These are phyloP conservation scores for Tuctoria greenei DNA, from an alignment of 176 grass and related monocot genomes.

Conservation along the genomic window DNA sequence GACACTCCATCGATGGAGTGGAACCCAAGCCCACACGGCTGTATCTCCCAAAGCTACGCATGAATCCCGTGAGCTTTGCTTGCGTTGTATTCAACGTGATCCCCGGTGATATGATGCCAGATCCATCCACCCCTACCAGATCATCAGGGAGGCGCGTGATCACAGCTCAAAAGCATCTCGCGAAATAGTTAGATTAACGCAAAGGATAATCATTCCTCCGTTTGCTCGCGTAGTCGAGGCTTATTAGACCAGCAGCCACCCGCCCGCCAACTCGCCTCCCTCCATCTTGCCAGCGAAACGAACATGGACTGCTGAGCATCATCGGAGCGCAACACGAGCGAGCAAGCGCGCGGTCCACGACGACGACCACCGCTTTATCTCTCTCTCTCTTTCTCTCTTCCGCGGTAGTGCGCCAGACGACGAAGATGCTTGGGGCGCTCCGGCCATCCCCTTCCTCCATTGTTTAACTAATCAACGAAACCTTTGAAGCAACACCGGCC, in stretches of 20 bases:
- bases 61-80: conserved; percentile 5
- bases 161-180: conserved; percentile 30
- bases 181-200: neutral
- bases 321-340: neutral
- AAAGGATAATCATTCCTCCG: neutral
- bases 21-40: neutral
- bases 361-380: conserved; percentile 36
- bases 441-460: neutral
- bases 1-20: neutral
- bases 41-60: neutral
- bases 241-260: neutral
- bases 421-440: conserved; percentile 5
- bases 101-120: neutral
- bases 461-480: conserved; percentile 1
- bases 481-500: neutral
- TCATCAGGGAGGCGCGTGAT: neutral
- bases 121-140: neutral
- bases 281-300: conserved; percentile 24
- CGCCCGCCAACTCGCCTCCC: too few relatives aligned
- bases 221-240: neutral
- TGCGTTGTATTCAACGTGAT: conserved; percentile 4
- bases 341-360: conserved; percentile 22
- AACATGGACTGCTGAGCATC: neutral
- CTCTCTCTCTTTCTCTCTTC: neutral
- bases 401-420: conserved; percentile 7